Evolutionary conservation across 2,329 filamentous ascomycete species (phyloP), one percentile per base, ranked within the genome.

Genomic region (Colletotrichum chlorophyti): DNA sequence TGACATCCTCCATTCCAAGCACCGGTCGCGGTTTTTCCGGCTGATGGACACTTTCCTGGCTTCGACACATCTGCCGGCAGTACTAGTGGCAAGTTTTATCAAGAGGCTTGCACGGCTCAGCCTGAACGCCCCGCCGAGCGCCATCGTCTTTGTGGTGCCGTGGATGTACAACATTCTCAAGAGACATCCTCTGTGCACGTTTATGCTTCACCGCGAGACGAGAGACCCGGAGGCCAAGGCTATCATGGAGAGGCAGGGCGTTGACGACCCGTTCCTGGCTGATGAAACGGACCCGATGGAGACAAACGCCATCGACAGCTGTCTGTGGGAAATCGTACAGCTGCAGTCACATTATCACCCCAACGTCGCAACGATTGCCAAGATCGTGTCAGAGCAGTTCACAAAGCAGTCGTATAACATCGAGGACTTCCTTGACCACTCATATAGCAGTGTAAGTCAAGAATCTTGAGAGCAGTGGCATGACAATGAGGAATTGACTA

Each of bases 391-490:
- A 3, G 93, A 98, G 75, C 95, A 98, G 72, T 99, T 98, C 72
- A 99, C 95, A 3, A 99, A 99, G 77, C 88, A 93, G 65, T 84
- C 89, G 3, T 99, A 98, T 74, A 95, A 93, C 66, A 77, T 97
- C n/a, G 95, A 99, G 70, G 95, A 99, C 70, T 99, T 99, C 74
- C 77, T 98, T 43, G 95, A 99, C 70, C 93, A 98, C 72, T 94
- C 91, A 0, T 99, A 98, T 74, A 85, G 81, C 67, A 91, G 86
- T 70, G 88, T 89, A 83, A 82, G 84, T 83, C n/a, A n/a, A n/a
- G n/a, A 17, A 5, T 14, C 15, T 37, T 41, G 12, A 14, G 24
- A 35, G 8, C n/a, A 10, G 5, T 29, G 2, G 12, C 24, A 12
- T 31, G 8, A 26, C 6, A 7, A 10, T n/a, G 11, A 52, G 23